Percentiles rank a stretch among this genome's conserved stretches.
Evolutionary conservation across 805 yeast genomes (phyloP).

Genomic region (Yueomyces sp.): DNA sequence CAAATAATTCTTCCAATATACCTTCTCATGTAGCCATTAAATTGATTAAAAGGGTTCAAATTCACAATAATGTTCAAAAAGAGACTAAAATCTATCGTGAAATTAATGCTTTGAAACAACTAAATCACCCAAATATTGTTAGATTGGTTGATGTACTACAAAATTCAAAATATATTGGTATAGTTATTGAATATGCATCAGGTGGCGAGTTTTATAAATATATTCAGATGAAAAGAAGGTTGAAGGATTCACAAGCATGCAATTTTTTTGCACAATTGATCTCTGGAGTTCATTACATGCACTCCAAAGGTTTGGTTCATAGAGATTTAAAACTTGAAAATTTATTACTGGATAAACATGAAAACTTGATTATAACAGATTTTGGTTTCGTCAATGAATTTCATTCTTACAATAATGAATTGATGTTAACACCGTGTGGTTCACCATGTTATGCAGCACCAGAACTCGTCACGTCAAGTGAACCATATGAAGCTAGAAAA

Average conservation of each 20-base stretch:
- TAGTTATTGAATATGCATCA: conserved; percentile 90
- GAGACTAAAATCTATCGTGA: conserved; percentile 88
- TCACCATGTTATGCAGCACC: conserved; percentile 99
- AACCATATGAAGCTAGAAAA: conserved; percentile 86
- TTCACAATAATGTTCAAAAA: conserved; percentile 71
- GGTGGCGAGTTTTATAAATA: conserved; percentile 96
- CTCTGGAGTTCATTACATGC: conserved; percentile 90
- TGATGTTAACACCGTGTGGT: conserved; percentile 93
- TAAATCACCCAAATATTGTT: conserved; percentile 91
- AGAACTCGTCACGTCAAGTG: conserved; percentile 78
- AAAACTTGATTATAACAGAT: conserved; percentile 76
- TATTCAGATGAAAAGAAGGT: conserved; percentile 69
- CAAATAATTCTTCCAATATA: conserved; percentile 1
- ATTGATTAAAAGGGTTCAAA: conserved; percentile 73
- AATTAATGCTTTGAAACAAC: conserved; percentile 73
- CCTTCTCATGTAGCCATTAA: conserved; percentile 89
- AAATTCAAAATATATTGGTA: conserved; percentile 89
- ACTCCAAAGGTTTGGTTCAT: conserved; percentile 80
- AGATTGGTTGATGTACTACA: conserved; percentile 85
- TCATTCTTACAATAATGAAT: conserved; percentile 36
- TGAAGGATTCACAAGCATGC: conserved; percentile 81
- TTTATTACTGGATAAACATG: conserved; percentile 69
- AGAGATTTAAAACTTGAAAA: conserved; percentile 87
- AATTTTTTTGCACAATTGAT: conserved; percentile 85
- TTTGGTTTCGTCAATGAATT: conserved; percentile 91